Conservation (phyloP, 257 asterid genomes). For the Solanum etuberosum region DNA sequence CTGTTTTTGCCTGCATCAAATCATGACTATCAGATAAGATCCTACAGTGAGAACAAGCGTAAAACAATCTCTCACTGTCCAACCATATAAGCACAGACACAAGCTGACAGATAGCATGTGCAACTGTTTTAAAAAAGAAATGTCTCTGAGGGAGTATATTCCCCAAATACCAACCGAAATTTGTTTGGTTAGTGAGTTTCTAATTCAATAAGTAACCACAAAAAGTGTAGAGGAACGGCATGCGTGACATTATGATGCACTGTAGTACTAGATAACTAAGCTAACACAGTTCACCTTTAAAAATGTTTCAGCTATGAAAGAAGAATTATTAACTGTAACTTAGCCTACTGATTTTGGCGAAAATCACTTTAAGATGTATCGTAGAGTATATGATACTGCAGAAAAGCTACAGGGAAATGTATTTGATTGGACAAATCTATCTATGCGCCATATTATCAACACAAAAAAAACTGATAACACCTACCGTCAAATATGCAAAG, state of each 20-base stretch:
- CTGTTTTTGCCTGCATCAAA: slow-evolving; percentile 73
- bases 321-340: neutral
- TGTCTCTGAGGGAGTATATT: neutral
- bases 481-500: slow-evolving; percentile 58
- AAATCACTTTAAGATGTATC: neutral
- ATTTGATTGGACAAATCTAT: neutral
- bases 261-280: neutral
- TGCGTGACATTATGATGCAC: neutral
- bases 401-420: neutral
- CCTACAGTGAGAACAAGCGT: neutral
- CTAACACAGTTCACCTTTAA: neutral
- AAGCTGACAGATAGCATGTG: neutral
- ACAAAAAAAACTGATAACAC: neutral
- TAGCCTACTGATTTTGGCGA: neutral
- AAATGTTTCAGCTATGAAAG: neutral
- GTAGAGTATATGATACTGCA: neutral
- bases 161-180: neutral
- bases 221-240: neutral
- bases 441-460: neutral
- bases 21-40: neutral
- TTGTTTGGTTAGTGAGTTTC: neutral
- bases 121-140: neutral
- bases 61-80: neutral
- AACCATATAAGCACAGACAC: neutral
- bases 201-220: neutral